Evolutionary conservation across 164 flowering plant species (phyloP).

Genomic region (Kingdonia uniflora): DNA sequence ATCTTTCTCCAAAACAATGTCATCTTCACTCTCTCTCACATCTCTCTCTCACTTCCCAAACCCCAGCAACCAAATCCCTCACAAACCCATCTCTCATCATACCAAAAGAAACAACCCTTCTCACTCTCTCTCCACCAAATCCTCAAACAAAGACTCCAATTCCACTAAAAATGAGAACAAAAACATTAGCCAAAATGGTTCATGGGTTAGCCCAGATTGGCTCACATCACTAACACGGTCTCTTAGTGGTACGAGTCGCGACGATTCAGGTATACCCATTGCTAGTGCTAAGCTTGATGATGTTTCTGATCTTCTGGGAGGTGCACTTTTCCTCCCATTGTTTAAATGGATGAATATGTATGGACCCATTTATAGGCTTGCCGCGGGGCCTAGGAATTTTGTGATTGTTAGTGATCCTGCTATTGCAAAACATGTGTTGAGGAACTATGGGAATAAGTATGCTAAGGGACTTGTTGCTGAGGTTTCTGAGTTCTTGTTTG

Average conservation of each 20-base stretch:
- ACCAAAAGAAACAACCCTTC: slow-evolving; percentile 8
- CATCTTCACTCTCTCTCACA: slow-evolving; percentile 9
- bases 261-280: slow-evolving; percentile 71
- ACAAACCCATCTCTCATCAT: slow-evolving; percentile 6
- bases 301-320: slow-evolving; percentile 80
- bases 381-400: slow-evolving; percentile 81
- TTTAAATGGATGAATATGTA: slow-evolving; percentile 82
- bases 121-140: slow-evolving; percentile 16
- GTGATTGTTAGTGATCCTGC: slow-evolving; percentile 88
- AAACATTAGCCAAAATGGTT: slow-evolving; percentile 15
- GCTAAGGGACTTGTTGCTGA: slow-evolving; percentile 83
- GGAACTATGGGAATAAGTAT: slow-evolving; percentile 62
- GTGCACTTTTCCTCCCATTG: slow-evolving; percentile 78
- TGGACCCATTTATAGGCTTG: slow-evolving; percentile 79
- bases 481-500: slow-evolving; percentile 87
- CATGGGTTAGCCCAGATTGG: slow-evolving; percentile 97
- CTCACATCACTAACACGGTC: slow-evolving; percentile 54
- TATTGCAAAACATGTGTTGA: slow-evolving; percentile 80
- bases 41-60: slow-evolving; percentile 6
- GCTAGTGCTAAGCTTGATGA: slow-evolving; percentile 82
- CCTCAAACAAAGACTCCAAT: slow-evolving; percentile 15
- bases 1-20: no score
- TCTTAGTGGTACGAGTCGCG: slow-evolving; percentile 18
- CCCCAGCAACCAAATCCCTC: slow-evolving; percentile 3
- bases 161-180: slow-evolving; percentile 1